Evolutionary conservation across 2,329 filamentous ascomycete species (phyloP), one percentile per base, ranked within the genome.

Genomic region (Orbilia blumenaviensis): DNA sequence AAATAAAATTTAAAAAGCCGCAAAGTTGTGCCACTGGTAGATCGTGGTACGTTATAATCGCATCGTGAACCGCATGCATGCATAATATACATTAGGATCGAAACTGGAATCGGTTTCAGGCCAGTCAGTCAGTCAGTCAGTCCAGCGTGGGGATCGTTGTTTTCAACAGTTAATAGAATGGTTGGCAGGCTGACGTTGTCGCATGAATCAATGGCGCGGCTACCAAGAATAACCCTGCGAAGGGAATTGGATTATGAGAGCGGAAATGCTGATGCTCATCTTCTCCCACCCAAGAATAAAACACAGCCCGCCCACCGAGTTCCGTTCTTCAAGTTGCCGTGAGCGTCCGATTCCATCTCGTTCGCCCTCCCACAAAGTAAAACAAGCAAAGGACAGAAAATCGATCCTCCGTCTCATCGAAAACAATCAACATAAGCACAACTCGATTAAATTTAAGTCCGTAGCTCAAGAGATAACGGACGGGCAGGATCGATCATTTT

Each of bases 181-280:
- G 29, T 21, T 64, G 60, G 71, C 46, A n/a, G 63, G 71, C 63
- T 75, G 63, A 68, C 71, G 21, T 23, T 46, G 56, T 68, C 56
- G 63, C 63, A 63, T 75, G 63, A 50, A 34, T 34, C 10, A 46
- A 42, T 10, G 10, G 63, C 38, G 36, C 60, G 52, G 25, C 25
- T 4, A 52, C 66, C 42, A 69, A 69, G 64, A 58, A 67, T 67
- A 56, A 44, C 23, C 9, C 14, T n/a, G n/a, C n/a, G n/a, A n/a
- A n/a, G n/a, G n/a, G 27, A n/a, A 44, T 10, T n/a, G 14, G 41
- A 27, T 18, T 18, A 41, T 54, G 27, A n/a, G 48, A 18, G 34
- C 27, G 48, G 48, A 36, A 54, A 54, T 36, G 46, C 46, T 29
- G 46, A 50, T 50, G 46, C 41, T 23, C 18, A 41, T 63, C 38